These are phyloP conservation scores for Verticillium klebahnii DNA, from an alignment of 2,329 filamentous ascomycete genomes.

Conservation along the genomic window DNA sequence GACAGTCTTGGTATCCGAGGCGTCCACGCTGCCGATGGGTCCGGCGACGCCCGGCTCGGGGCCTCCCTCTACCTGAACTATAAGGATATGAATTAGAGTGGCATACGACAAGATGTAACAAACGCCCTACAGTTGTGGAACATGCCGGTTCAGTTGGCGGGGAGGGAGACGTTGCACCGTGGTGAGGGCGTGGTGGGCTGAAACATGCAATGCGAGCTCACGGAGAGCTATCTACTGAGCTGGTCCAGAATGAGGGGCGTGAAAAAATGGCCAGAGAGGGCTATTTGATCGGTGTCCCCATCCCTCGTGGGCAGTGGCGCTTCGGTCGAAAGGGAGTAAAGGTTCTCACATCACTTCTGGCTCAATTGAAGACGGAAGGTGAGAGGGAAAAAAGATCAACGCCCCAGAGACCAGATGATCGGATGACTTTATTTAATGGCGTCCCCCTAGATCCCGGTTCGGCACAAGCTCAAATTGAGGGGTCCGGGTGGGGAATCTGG, in stretches of 20 bases:
- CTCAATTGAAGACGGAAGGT: neutral
- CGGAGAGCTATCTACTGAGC: neutral
- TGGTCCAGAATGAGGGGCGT: neutral
- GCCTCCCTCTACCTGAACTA: neutral
- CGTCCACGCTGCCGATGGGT: constrained; percentile 31
- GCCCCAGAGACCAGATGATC: neutral
- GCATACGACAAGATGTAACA: neutral
- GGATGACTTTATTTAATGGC: neutral
- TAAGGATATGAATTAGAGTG: no score
- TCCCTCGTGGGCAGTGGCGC: neutral
- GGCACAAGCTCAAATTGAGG: constrained; percentile 1
- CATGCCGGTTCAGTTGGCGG: neutral
- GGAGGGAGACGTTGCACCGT: neutral
- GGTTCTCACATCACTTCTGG: neutral
- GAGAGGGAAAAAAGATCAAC: neutral
- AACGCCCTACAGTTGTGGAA: constrained; percentile 1
- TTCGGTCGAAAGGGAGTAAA: neutral
- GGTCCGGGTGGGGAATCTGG: constrained; percentile 3
- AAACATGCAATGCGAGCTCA: neutral
- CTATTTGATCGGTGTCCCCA: neutral
- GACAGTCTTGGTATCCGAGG: constrained; percentile 38
- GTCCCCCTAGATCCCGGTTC: neutral
- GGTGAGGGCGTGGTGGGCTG: neutral
- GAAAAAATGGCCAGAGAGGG: neutral
- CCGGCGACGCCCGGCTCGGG: neutral